phyloP scores from a whole-genome alignment of 352 stramenopile genomes.

The Pythium aquatile region DNA sequence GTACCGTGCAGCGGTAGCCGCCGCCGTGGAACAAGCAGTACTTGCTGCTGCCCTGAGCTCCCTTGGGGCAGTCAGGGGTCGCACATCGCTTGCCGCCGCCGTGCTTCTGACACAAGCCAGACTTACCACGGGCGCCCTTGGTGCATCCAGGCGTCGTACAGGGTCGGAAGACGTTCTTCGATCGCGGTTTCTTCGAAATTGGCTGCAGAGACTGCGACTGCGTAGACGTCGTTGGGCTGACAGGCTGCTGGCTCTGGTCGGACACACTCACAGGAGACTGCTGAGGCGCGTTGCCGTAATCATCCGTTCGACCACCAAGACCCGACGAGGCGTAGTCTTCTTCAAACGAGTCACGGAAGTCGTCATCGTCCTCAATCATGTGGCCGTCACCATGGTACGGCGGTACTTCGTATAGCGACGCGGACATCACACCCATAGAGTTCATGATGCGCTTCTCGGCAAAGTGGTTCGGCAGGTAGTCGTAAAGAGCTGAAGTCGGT shows the following conservation, averaged over 20 bases:
- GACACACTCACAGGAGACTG: constrained; percentile 4
- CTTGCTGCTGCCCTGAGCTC: constrained; percentile 74
- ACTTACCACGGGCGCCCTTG: constrained; percentile 80
- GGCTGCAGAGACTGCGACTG: constrained; percentile 29
- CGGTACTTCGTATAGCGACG: constrained; percentile 15
- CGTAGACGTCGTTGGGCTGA: not conserved
- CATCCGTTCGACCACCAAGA: not conserved
- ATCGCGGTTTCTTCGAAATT: constrained; percentile 57
- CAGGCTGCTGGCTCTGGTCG: not conserved
- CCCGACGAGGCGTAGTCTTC: not conserved
- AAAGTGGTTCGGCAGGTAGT: constrained; percentile 23
- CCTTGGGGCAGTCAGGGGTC: constrained; percentile 62
- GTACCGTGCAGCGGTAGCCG: constrained; percentile 76
- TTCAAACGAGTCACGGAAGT: constrained; percentile 10
- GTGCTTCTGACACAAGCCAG: constrained; percentile 83
- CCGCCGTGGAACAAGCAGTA: constrained; percentile 84
- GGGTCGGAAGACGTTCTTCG: constrained; percentile 71
- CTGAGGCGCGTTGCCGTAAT: constrained; percentile 1
- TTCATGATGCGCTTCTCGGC: constrained; percentile 16
- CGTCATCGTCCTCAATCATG: constrained; percentile 8
- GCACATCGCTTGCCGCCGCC: constrained; percentile 81
- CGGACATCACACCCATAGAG: constrained; percentile 4
- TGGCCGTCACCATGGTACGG: constrained; percentile 4
- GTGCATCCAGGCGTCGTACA: constrained; percentile 62
- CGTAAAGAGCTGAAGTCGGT: constrained; percentile 1